Conservation (phyloP, 805 yeast genomes). For the Saturnispora galanensis region DNA sequence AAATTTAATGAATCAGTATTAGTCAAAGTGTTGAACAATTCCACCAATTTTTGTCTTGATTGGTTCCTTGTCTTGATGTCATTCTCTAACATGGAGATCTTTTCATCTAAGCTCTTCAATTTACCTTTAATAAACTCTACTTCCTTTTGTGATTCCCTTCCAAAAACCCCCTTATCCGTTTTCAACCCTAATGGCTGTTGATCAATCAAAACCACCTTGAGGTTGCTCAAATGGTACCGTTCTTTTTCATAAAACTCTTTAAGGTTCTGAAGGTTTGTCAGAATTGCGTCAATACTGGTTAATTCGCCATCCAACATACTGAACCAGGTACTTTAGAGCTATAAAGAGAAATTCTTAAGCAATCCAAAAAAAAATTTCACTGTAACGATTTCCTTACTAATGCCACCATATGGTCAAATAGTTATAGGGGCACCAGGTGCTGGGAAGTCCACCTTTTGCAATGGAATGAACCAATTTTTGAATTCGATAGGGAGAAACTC, state of each 20-base stretch:
- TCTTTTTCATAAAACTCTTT: conserved; percentile 23
- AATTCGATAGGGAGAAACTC: conserved; percentile 89
- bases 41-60: conserved; percentile 20
- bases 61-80: conserved; percentile 30
- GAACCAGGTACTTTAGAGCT: not conserved
- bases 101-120: conserved; percentile 10
- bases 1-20: conserved; percentile 18
- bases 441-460: conserved; percentile 91
- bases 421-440: conserved; percentile 98
- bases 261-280: conserved; percentile 18
- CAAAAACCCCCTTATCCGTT: conserved; percentile 13
- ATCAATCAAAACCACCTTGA: conserved; percentile 10
- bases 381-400: not conserved
- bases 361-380: not conserved
- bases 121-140: conserved; percentile 10
- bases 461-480: conserved; percentile 86
- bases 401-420: conserved; percentile 73
- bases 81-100: conserved; percentile 17
- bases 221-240: conserved; percentile 13
- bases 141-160: conserved; percentile 17
- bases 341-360: not conserved
- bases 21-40: conserved; percentile 19
- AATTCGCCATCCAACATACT: conserved; percentile 18
- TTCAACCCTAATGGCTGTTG: conserved; percentile 14
- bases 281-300: conserved; percentile 18